These are phyloP conservation scores for Fusarium sp. DNA, from an alignment of 2,329 filamentous ascomycete species.

Conservation along the genomic window DNA sequence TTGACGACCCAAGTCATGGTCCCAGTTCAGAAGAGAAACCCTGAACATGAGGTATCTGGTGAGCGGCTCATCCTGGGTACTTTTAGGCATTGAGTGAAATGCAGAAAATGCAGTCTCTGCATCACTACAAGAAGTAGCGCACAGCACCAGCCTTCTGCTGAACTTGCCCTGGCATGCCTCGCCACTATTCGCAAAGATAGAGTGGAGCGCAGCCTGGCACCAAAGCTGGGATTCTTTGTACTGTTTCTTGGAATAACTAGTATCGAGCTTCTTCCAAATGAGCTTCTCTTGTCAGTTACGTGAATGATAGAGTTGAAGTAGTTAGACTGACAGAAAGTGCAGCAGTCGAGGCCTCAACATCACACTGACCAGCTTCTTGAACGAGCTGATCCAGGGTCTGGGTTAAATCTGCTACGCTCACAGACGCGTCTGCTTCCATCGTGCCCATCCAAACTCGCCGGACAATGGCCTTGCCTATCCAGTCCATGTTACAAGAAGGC, in stretches of 20 bases:
- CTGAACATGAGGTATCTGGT: constrained; percentile 83
- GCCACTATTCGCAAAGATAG: constrained; percentile 72
- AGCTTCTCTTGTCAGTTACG: constrained; percentile 61
- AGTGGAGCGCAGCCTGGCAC: constrained; percentile 76
- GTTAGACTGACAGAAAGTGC: constrained; percentile 69
- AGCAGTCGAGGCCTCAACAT: constrained; percentile 70
- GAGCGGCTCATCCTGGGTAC: constrained; percentile 68
- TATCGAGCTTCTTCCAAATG: constrained; percentile 83
- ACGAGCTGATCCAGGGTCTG: constrained; percentile 49
- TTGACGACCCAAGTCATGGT: constrained; percentile 67
- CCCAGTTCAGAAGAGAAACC: constrained; percentile 68
- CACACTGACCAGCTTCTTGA: constrained; percentile 54
- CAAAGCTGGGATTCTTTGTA: constrained; percentile 70
- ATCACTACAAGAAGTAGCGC: constrained; percentile 64
- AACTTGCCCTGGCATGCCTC: constrained; percentile 75
- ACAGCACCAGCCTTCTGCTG: constrained; percentile 77
- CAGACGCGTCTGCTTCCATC: constrained; percentile 51
- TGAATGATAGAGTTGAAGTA: not conserved
- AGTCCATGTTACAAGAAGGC: constrained; percentile 59
- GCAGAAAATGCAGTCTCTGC: constrained; percentile 44
- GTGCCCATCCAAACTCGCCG: constrained; percentile 74
- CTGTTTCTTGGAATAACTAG: constrained; percentile 62
- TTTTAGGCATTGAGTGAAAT: constrained; percentile 68
- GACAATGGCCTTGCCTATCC: constrained; percentile 76
- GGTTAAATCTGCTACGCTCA: constrained; percentile 38